Percentiles rank a stretch among this genome's conserved stretches.
These are phyloP conservation scores for Ceratocystis lukuohia DNA, from an alignment of 2,329 filamentous ascomycete species.

Conservation along the genomic window DNA sequence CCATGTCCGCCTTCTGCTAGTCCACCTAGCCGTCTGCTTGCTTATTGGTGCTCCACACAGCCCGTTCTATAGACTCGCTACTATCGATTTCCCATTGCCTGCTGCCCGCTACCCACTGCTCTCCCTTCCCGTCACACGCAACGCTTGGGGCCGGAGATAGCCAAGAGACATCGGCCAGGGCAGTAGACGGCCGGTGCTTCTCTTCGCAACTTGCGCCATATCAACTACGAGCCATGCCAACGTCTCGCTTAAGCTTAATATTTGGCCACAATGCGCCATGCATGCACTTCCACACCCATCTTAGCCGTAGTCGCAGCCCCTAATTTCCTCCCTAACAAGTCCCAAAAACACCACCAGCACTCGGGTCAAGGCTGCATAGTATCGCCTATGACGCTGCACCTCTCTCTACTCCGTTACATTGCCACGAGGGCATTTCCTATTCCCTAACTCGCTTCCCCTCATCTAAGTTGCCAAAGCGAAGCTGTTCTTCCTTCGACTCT, in stretches of 20 bases:
- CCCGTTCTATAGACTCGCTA: background rate
- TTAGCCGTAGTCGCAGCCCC: background rate
- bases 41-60: background rate
- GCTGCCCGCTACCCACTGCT: background rate
- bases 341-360: background rate
- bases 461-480: background rate
- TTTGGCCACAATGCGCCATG: background rate
- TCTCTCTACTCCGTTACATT: background rate
- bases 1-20: background rate
- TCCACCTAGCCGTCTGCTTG: background rate
- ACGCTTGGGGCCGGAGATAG: background rate
- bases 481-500: background rate
- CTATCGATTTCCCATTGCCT: background rate
- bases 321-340: background rate
- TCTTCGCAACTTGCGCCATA: background rate
- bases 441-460: background rate
- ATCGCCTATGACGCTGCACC: background rate
- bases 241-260: slow-evolving; percentile 4
- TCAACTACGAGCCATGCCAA: background rate
- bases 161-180: background rate
- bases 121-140: background rate
- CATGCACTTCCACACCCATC: background rate
- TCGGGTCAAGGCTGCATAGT: background rate
- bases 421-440: background rate
- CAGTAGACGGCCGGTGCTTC: background rate